phyloP scores from a whole-genome alignment of 495 filamentous ascomycete species.

The Poronia punctata region DNA sequence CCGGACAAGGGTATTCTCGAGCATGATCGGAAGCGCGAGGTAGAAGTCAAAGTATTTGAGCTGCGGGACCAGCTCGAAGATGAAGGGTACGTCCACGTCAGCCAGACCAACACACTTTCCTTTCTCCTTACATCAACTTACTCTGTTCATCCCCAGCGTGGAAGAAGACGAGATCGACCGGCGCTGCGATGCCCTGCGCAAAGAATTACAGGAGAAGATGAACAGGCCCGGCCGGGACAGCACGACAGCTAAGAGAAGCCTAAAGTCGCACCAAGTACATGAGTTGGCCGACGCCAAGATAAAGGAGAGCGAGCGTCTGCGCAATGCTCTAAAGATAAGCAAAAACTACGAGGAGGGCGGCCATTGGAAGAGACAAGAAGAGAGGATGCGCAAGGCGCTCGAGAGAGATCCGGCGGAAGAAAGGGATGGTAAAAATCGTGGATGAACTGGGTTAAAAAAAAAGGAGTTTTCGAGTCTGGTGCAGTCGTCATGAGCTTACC shows the following conservation, averaged over 20 bases:
- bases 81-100: slow-evolving; percentile 48
- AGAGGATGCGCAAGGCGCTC: slow-evolving; percentile 55
- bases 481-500: no score
- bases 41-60: slow-evolving; percentile 90
- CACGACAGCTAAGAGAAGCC: slow-evolving; percentile 38
- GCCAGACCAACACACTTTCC: background rate
- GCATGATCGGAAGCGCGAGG: slow-evolving; percentile 80
- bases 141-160: no score
- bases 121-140: background rate
- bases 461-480: no score
- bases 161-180: slow-evolving; percentile 75
- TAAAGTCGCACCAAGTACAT: slow-evolving; percentile 93
- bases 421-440: slow-evolving; percentile 15
- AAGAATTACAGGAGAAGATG: slow-evolving; percentile 54
- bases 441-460: no score
- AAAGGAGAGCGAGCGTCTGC: slow-evolving; percentile 82
- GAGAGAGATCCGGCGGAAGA: slow-evolving; percentile 39
- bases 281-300: slow-evolving; percentile 95
- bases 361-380: slow-evolving; percentile 66
- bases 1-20: slow-evolving; percentile 90
- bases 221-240: slow-evolving; percentile 24
- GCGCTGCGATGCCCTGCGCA: slow-evolving; percentile 55
- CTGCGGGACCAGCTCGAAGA: slow-evolving; percentile 85
- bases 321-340: slow-evolving; percentile 81
- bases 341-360: slow-evolving; percentile 82